These are phyloP conservation scores for Leishmania turanica DNA, from an alignment of 208 protist species.

Conservation along the genomic window DNA sequence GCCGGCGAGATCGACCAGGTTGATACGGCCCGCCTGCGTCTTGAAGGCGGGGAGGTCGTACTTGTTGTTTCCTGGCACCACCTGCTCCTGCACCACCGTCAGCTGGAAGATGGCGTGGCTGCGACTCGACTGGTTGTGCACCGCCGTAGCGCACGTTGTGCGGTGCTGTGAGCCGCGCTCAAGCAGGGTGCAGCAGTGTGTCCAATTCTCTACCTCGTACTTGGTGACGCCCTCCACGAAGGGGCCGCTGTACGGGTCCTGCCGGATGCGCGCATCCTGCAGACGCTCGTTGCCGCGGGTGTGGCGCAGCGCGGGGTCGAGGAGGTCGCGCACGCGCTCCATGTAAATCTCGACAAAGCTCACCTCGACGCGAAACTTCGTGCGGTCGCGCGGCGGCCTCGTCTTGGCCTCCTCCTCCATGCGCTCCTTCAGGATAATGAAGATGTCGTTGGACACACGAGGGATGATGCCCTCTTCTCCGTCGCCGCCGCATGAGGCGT, in stretches of 20 bases:
- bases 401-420: slow-evolving; percentile 37
- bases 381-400: slow-evolving; percentile 29
- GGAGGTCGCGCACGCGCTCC: slow-evolving; percentile 96
- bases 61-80: slow-evolving; percentile 67
- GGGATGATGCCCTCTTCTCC: slow-evolving; percentile 92
- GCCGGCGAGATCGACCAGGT: slow-evolving; percentile 91
- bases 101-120: slow-evolving; percentile 92
- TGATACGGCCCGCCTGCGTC: slow-evolving; percentile 83
- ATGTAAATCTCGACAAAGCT: slow-evolving; percentile 98
- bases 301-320: slow-evolving; percentile 87
- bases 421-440: slow-evolving; percentile 66
- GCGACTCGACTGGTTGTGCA: slow-evolving; percentile 90
- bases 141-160: slow-evolving; percentile 91
- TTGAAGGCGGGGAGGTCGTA: slow-evolving; percentile 63
- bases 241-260: slow-evolving; percentile 86
- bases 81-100: slow-evolving; percentile 79
- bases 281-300: slow-evolving; percentile 78
- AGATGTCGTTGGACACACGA: slow-evolving; percentile 91
- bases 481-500: slow-evolving; percentile 69
- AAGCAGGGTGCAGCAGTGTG: slow-evolving; percentile 88
- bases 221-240: slow-evolving; percentile 91
- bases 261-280: slow-evolving; percentile 88
- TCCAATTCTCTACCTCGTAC: slow-evolving; percentile 90
- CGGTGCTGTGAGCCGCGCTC: slow-evolving; percentile 90
- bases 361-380: slow-evolving; percentile 89